Evolutionary conservation across 495 filamentous ascomycete species (phyloP), one percentile per base, ranked within the genome.

Genomic region (Clohesyomyces aquaticus): DNA sequence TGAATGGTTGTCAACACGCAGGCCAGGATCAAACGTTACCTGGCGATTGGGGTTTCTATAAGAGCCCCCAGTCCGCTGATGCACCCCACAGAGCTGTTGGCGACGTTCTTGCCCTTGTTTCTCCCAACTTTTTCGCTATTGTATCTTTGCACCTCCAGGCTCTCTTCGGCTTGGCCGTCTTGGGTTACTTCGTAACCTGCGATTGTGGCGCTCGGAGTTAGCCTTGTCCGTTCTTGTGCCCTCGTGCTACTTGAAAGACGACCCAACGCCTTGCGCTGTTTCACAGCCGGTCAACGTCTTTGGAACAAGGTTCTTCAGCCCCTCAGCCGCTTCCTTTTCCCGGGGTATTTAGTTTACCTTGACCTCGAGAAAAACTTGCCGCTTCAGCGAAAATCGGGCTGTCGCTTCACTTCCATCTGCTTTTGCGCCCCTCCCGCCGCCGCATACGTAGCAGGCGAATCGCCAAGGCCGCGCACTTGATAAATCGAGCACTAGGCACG

Each of bases 11-110:
- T 19, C 43, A 52, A n/a, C 54, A 22, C 42, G 22, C 56, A 45
- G 41, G 43, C 43, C 18, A 43, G 2, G 55, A 50, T 55, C 54
- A 27, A 45, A 53, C 12, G 58, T 56, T 49, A 62, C 53, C 58
- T 32, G 58, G 51, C 65, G 54, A 67, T 63, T 59, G 65, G 65
- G 42, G 46, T 29, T n/a, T 54, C 14, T 59, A 57, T 57, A 63
- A 63, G 47, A 27, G 4, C 16, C 10, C n/a, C 32, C 23, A 59
- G 47, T 35, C 47, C 43, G 9, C 28, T 25, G 52, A 47, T 43
- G 28, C 43, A 22, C 27, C 11, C 22, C 56, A 18, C 14, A 21
- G 35, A 19, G 53, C 25, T 21, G 23, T 12, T 21, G 56, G n/a
- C 25, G n/a, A n/a, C n/a, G n/a, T n/a, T n/a, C n/a, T n/a, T n/a